phyloP scores from a whole-genome alignment of 2,329 filamentous ascomycete species.

The Colletotrichum lentis region DNA sequence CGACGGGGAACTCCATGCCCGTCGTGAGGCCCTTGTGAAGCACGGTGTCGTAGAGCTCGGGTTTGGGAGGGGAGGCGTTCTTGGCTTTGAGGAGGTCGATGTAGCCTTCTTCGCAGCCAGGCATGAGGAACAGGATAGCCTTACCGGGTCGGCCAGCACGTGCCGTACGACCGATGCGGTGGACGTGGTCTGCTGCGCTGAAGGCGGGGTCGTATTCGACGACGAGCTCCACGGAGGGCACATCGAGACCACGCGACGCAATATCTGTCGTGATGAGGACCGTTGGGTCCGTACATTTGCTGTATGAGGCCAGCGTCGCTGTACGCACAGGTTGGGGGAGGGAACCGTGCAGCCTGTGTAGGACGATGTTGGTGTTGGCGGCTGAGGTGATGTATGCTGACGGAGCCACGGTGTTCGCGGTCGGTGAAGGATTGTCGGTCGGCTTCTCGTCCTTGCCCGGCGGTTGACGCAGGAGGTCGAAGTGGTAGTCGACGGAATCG shows the following conservation, averaged over 20 bases:
- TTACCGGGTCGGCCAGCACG: conserved; percentile 89
- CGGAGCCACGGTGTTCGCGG: conserved; percentile 70
- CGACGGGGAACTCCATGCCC: conserved; percentile 72
- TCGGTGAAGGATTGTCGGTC: conserved; percentile 41
- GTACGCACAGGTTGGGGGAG: conserved; percentile 88
- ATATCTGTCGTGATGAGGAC: conserved; percentile 95
- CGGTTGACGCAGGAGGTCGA: conserved; percentile 73
- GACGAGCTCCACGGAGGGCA: conserved; percentile 93
- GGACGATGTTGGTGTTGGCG: conserved; percentile 75
- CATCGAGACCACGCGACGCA: conserved; percentile 91
- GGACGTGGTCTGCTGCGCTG: conserved; percentile 89
- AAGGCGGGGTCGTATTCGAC: conserved; percentile 97
- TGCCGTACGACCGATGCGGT: conserved; percentile 93
- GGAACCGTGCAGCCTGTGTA: conserved; percentile 92
- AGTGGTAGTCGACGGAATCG: conserved; percentile 97
- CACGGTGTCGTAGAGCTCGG: conserved; percentile 62
- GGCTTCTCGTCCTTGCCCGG: conserved; percentile 37
- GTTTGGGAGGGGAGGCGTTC: conserved; percentile 54
- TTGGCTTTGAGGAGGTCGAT: conserved; percentile 70
- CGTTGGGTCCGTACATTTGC: conserved; percentile 74
- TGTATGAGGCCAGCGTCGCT: conserved; percentile 82
- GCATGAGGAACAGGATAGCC: conserved; percentile 87
- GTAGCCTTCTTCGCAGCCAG: conserved; percentile 92
- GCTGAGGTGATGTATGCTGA: conserved; percentile 77
- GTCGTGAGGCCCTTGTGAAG: conserved; percentile 72